Percentiles rank a stretch among this genome's conserved stretches.
phyloP scores from a whole-genome alignment of 768 basidiomycete species.

The Xerocomellus amylosporus region DNA sequence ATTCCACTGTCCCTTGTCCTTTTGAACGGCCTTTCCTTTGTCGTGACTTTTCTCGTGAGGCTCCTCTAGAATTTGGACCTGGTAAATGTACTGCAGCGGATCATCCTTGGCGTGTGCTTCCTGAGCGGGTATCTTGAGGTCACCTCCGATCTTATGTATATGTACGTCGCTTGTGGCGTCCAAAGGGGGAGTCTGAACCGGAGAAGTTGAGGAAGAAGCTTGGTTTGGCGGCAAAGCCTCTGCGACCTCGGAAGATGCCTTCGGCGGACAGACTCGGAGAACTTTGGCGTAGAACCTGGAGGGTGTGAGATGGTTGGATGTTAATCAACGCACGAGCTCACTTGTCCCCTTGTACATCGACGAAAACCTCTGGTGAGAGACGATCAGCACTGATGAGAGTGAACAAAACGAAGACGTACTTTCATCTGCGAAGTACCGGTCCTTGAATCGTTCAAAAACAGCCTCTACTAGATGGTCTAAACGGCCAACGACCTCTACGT shows the following conservation, averaged over 20 bases:
- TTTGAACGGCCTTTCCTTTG: conserved; percentile 53
- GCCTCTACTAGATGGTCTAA: conserved; percentile 93
- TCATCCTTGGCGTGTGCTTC: conserved; percentile 72
- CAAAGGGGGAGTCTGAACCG: conserved; percentile 42
- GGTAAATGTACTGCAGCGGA: conserved; percentile 82
- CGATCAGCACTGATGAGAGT: conserved; percentile 15
- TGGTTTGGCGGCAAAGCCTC: conserved; percentile 33
- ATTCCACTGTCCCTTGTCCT: conserved; percentile 62
- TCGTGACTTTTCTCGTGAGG: conserved; percentile 66
- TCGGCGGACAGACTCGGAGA: conserved; percentile 72
- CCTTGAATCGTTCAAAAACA: conserved; percentile 93
- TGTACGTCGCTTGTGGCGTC: conserved; percentile 49
- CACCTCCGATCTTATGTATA: conserved; percentile 69
- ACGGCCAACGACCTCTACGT: conserved; percentile 90
- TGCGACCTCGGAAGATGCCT: conserved; percentile 41
- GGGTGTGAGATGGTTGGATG: conserved; percentile 15
- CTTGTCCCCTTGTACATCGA: conserved; percentile 88
- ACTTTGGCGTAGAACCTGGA: conserved; percentile 79
- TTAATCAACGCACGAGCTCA: conserved; percentile 34
- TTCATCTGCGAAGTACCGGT: conserved; percentile 90
- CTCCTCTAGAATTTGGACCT: conserved; percentile 80
- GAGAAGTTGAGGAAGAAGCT: conserved; percentile 43
- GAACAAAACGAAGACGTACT: conserved; percentile 50
- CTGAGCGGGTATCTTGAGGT: conserved; percentile 73
- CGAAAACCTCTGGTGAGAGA: conserved; percentile 64